A percentile compares a stretch with the other conserved stretches of the same genome.
Evolutionary conservation across 129 eudicot species (phyloP).

Genomic region (Cynara cardunculus): DNA sequence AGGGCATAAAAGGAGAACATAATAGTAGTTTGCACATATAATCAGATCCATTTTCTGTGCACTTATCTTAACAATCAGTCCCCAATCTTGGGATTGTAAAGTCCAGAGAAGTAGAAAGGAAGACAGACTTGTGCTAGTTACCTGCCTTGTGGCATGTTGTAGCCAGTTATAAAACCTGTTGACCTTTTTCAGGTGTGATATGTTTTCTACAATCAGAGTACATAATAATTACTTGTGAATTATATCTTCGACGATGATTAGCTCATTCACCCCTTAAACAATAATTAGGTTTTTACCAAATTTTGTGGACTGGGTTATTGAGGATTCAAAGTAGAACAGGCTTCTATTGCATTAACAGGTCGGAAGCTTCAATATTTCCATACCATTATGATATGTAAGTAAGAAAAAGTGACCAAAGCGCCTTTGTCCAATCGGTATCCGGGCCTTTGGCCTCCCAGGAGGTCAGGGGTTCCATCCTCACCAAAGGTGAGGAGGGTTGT

Average conservation of each 20-base stretch:
- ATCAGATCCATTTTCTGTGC: neutral
- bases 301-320: neutral
- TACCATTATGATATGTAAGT: neutral
- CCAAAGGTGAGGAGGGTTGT: neutral
- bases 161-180: too few relatives aligned
- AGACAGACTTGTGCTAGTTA: neutral
- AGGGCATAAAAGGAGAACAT: neutral
- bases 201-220: neutral
- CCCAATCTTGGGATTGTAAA: neutral
- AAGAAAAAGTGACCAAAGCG: neutral
- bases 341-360: neutral
- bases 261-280: neutral
- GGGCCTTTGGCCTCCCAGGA: neutral
- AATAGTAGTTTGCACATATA: neutral
- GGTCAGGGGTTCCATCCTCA: neutral
- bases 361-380: neutral
- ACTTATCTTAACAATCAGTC: neutral
- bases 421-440: neutral
- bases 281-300: neutral
- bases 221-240: conserved; percentile 1
- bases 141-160: neutral
- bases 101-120: neutral
- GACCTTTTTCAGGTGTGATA: neutral
- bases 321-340: neutral
- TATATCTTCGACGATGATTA: neutral